Conservation (phyloP, 148 eudicot species). For the Dianthus caryophyllus region DNA sequence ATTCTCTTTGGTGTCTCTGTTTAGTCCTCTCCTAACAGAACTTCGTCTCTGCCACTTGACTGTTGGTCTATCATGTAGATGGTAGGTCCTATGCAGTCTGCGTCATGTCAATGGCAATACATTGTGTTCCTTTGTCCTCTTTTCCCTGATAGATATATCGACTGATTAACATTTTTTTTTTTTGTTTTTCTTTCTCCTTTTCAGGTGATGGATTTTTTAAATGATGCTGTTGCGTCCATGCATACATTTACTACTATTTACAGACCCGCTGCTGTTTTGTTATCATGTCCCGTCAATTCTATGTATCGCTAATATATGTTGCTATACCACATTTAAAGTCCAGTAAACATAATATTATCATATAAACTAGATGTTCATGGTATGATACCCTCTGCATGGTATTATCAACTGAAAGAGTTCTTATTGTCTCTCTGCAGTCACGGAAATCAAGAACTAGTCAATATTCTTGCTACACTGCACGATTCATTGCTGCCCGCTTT, state of each 20-base stretch:
- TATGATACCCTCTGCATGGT: not conserved
- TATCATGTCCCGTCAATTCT: slow-evolving; percentile 60
- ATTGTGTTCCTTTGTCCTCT: not conserved
- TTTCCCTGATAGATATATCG: not conserved
- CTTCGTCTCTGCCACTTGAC: not conserved
- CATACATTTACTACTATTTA: slow-evolving; percentile 68
- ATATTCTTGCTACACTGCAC: slow-evolving; percentile 66
- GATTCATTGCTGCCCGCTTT: slow-evolving; percentile 77
- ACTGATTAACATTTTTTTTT: not conserved
- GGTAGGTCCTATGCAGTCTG: not conserved
- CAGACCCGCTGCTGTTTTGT: slow-evolving; percentile 66
- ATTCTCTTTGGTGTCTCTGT: not conserved
- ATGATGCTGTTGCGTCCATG: slow-evolving; percentile 79
- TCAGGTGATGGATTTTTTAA: slow-evolving; percentile 93
- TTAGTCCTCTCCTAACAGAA: not conserved
- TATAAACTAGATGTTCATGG: not conserved
- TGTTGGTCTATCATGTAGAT: not conserved
- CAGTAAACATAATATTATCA: not conserved
- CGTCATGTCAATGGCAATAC: not conserved
- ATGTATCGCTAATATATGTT: slow-evolving; percentile 37
- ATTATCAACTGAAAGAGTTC: not conserved
- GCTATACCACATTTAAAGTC: not conserved
- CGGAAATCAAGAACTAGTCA: slow-evolving; percentile 66
- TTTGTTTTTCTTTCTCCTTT: slow-evolving; percentile 12
- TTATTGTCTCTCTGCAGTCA: slow-evolving; percentile 40